These are phyloP conservation scores for Sordaria brevicollis DNA, from an alignment of 495 filamentous ascomycete species.

Conservation along the genomic window DNA sequence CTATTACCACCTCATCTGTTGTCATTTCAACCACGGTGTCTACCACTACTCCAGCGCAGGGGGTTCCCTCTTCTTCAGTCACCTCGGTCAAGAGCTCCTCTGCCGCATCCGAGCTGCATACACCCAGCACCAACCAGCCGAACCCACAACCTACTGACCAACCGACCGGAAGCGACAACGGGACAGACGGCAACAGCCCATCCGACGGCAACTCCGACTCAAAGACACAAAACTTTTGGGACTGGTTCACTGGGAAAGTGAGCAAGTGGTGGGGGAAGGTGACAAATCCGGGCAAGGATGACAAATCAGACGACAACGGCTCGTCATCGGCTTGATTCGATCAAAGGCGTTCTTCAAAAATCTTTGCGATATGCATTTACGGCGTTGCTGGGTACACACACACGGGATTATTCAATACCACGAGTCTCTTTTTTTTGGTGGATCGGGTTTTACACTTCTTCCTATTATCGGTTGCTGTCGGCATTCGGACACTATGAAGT, in stretches of 20 bases:
- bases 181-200: background rate
- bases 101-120: background rate
- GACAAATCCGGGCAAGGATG: constrained; percentile 8
- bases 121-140: constrained; percentile 10
- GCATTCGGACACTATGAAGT: background rate
- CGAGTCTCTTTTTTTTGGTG: background rate
- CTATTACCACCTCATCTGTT: background rate
- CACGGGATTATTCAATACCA: background rate
- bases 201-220: constrained; percentile 5
- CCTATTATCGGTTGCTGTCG: background rate
- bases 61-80: background rate
- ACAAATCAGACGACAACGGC: background rate
- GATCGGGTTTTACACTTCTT: background rate
- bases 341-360: background rate
- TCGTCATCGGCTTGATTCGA: background rate
- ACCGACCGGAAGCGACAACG: constrained; percentile 1
- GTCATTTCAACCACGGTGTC: background rate
- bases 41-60: background rate
- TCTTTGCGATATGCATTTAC: background rate
- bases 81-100: background rate
- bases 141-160: constrained; percentile 9
- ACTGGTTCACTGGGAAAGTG: constrained; percentile 40
- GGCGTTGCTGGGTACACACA: background rate
- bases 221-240: constrained; percentile 28
- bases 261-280: constrained; percentile 30